Base-by-base conservation (phyloP, 2,329 filamentous ascomycete species). In the Fusarium clavum region DNA sequence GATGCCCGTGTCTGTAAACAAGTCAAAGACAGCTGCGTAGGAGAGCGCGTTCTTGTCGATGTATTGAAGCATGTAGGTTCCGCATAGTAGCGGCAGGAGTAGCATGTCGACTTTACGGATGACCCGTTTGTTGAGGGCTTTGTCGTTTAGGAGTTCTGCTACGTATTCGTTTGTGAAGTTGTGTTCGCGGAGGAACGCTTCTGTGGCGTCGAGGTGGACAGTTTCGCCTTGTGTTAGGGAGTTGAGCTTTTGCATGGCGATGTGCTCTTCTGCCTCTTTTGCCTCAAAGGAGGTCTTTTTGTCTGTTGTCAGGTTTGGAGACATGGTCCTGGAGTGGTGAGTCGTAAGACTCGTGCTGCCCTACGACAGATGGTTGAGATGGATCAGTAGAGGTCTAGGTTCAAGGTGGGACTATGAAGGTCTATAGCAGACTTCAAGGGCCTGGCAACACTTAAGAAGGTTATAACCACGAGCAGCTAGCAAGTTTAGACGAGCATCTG, bases 21-120 rank as follows among this genome's bases (percentile, higher is more conserved):
- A 75, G 38, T 88, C 86, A 58, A 87, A 88, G 0, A 88, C 85
- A 0, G 85, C 85, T 0, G 82, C 81, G 70, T 87, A 88, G 0
- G 80, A 81, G 3, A 87, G 75, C 0, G 85, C 82, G 57, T 83
- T 81, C 74, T 88, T 88, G 73, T 87, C 85, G 66, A 87, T 85
- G 68, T 85, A 87, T 66, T 88, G 85, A 8, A 88, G 76, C n/a
- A 83, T 75, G 48, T 82, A 86, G 1, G 84, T 85, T 2, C 81
- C 80, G n/a, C 48, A 80, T 80, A 88, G 80, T 14, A 88, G 75
- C 0, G 86, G 86, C 18, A 88, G 77, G 10, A 88, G 70, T 0
- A 83, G 73, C 47, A 82, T 75, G 64, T 88, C 86, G 27, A 88
- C 82, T 47, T 83, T 84, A 16, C 83, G 79, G 16, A 71, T 69